phyloP scores from a whole-genome alignment of 2,329 filamentous ascomycete species.

The Colletotrichum liriopes region DNA sequence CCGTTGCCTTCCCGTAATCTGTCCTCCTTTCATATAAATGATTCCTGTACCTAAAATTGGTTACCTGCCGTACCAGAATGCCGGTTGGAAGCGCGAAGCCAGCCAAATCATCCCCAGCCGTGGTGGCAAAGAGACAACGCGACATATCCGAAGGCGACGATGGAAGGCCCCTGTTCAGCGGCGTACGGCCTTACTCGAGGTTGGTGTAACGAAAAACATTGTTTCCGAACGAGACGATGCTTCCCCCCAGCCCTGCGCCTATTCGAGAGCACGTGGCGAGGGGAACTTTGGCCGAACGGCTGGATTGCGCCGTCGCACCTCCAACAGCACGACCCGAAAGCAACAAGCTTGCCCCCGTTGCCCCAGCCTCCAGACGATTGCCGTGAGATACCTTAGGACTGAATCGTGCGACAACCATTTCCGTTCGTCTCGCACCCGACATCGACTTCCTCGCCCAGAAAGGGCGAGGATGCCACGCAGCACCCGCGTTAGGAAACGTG shows the following conservation, averaged over 20 bases:
- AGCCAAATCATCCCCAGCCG: not conserved
- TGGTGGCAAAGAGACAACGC: not conserved
- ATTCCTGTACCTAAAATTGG: not conserved
- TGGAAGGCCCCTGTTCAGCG: not conserved
- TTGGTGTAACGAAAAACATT: not conserved
- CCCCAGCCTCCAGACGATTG: not conserved
- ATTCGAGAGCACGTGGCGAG: slow-evolving; percentile 5
- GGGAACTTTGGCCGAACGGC: not conserved
- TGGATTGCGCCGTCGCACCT: not conserved
- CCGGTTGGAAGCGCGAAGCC: no score
- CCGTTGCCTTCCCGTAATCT: no score
- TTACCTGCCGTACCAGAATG: no score
- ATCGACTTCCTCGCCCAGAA: not conserved
- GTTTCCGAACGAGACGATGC: not conserved
- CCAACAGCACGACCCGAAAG: not conserved
- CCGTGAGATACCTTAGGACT: not conserved
- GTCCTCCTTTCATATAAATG: not conserved
- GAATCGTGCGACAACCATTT: not conserved
- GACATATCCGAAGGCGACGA: not conserved
- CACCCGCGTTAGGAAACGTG: not conserved
- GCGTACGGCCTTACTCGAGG: not conserved
- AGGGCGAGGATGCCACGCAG: not conserved
- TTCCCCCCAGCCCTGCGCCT: not conserved
- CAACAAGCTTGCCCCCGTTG: not conserved
- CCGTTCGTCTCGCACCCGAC: slow-evolving; percentile 1